Percentiles rank a stretch among this genome's conserved stretches.
Evolutionary conservation across 495 filamentous ascomycete species (phyloP).

Genomic region (Haplographium delicatum): DNA sequence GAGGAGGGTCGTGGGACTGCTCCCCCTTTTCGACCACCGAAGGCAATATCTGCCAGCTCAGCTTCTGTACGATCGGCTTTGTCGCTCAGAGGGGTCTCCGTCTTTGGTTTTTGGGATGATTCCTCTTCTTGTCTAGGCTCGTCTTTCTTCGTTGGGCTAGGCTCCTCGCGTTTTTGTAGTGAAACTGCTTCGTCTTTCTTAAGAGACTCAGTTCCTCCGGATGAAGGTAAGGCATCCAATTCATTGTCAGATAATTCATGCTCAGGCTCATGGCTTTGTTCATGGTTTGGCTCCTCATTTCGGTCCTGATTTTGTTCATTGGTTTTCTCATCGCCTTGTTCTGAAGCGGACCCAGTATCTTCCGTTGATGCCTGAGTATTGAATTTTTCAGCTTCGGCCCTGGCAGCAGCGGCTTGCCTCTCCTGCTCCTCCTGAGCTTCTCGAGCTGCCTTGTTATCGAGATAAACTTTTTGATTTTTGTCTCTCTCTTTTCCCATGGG

Average conservation of each 20-base stretch:
- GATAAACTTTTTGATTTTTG: conserved; percentile 36
- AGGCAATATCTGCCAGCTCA: conserved; percentile 4
- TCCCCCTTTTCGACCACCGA: not conserved
- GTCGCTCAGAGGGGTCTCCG: not conserved
- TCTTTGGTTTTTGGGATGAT: not conserved
- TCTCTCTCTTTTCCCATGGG: conserved; percentile 34
- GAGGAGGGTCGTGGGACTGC: not conserved
- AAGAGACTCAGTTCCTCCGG: not conserved
- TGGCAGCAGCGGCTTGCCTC: not conserved
- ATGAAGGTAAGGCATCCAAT: not conserved
- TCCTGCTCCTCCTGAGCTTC: conserved; percentile 7
- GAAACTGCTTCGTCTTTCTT: conserved; percentile 13
- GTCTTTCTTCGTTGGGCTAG: conserved; percentile 3
- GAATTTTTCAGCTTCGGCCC: conserved; percentile 3
- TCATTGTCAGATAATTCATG: not conserved
- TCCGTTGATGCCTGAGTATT: conserved; percentile 4
- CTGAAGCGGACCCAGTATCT: too few relatives aligned
- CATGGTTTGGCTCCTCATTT: not conserved
- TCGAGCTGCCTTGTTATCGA: conserved; percentile 21
- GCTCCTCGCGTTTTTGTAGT: conserved; percentile 13
- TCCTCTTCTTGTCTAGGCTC: not conserved
- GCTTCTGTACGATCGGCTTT: conserved; percentile 12
- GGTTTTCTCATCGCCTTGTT: too few relatives aligned
- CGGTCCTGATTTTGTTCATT: conserved; percentile 4
- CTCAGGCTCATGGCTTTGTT: not conserved